These are phyloP conservation scores for Cordyceps farinosa DNA, from an alignment of 2,329 filamentous ascomycete species.

Conservation along the genomic window DNA sequence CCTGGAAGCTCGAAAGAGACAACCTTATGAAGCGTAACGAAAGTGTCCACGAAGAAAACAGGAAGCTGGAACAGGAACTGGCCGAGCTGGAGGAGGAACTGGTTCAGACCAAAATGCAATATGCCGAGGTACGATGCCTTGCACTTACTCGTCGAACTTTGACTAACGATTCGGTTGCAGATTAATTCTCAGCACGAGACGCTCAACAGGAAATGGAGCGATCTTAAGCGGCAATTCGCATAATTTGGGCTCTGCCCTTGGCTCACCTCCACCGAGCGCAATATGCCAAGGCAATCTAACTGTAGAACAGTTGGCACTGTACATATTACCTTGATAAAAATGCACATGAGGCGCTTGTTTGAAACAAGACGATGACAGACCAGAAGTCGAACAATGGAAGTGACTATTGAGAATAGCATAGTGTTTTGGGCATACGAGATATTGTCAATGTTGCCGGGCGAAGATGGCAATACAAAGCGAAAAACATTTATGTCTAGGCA, in stretches of 20 bases:
- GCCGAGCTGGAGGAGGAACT: slow-evolving; percentile 88
- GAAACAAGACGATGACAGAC: neutral
- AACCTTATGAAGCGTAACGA: slow-evolving; percentile 87
- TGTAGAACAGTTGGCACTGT: slow-evolving; percentile 9
- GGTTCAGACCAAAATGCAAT: slow-evolving; percentile 90
- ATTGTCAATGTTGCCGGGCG: neutral
- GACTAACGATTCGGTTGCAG: slow-evolving; percentile 39
- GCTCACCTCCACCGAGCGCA: neutral
- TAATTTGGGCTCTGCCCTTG: slow-evolving; percentile 24
- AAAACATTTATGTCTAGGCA: slow-evolving; percentile 6
- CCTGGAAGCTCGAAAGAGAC: slow-evolving; percentile 81
- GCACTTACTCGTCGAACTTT: neutral
- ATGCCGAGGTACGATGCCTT: slow-evolving; percentile 76
- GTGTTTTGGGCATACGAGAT: neutral
- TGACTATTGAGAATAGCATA: neutral
- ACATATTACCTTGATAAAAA: slow-evolving; percentile 13
- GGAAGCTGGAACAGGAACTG: slow-evolving; percentile 82
- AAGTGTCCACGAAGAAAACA: slow-evolving; percentile 92
- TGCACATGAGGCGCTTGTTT: slow-evolving; percentile 3
- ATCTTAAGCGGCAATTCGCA: slow-evolving; percentile 60
- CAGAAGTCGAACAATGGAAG: slow-evolving; percentile 1
- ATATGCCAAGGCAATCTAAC: neutral
- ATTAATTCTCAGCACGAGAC: slow-evolving; percentile 69
- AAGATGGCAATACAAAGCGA: neutral
- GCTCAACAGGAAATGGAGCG: slow-evolving; percentile 72